phyloP scores from a whole-genome alignment of 2,329 filamentous ascomycete genomes.

The Samsoniella hepiali region DNA sequence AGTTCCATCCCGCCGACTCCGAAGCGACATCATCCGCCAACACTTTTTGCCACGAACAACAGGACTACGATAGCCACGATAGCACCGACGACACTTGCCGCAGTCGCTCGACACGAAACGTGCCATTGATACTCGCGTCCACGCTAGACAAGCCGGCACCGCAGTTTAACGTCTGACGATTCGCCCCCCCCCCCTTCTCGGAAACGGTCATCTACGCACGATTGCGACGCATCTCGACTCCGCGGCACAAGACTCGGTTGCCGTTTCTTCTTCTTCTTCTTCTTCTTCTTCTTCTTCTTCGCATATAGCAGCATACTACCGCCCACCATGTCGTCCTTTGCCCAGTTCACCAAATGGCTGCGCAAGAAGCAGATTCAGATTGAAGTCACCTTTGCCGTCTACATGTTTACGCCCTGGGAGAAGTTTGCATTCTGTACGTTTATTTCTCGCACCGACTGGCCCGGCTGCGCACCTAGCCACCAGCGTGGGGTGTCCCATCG shows the following conservation, averaged over 20 bases:
- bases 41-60: not conserved
- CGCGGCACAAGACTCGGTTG: not conserved
- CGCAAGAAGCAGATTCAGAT: conserved; percentile 97
- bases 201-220: not conserved
- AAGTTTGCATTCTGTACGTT: conserved; percentile 93
- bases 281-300: too few species aligned
- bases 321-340: conserved; percentile 37
- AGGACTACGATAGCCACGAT: not conserved
- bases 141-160: not conserved
- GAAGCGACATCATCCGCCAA: not conserved
- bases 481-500: conserved; percentile 32
- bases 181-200: too few species aligned
- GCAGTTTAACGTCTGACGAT: not conserved
- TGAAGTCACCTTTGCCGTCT: conserved; percentile 92
- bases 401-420: conserved; percentile 95
- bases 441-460: not conserved
- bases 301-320: not conserved
- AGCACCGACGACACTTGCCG: not conserved
- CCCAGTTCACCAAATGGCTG: conserved; percentile 74
- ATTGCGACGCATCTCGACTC: not conserved
- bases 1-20: not conserved
- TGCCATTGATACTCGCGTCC: not conserved
- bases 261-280: too few species aligned
- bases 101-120: too few species aligned
- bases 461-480: too few species aligned